A percentile compares a stretch with the other conserved stretches of the same genome.
phyloP scores from a whole-genome alignment of 768 basidiomycete species.

The Russula ochroleuca region DNA sequence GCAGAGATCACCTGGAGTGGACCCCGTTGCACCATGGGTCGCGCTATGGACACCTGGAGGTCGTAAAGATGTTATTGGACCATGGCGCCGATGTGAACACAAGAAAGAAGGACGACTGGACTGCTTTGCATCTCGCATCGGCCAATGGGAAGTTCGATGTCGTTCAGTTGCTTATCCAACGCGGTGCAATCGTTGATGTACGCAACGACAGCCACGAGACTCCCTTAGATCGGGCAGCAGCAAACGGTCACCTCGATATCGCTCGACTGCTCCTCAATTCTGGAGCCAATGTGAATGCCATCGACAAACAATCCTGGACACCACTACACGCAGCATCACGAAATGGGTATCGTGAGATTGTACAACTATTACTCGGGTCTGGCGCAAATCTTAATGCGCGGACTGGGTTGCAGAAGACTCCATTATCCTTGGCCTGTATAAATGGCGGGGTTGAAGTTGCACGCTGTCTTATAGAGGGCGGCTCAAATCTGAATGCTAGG shows the following conservation, averaged over 20 bases:
- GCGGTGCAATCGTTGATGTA: not conserved
- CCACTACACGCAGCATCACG: not conserved
- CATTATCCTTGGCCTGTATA: not conserved
- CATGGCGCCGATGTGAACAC: not conserved
- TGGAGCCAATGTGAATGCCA: not conserved
- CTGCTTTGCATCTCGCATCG: constrained; percentile 7
- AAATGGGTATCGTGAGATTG: not conserved
- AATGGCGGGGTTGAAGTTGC: not conserved
- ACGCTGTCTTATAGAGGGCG: not conserved
- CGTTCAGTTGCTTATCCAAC: not conserved
- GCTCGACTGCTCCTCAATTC: not conserved
- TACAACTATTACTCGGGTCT: not conserved
- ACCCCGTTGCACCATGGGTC: not conserved
- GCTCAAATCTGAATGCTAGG: not conserved
- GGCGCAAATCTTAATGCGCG: not conserved
- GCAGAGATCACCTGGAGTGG: not conserved
- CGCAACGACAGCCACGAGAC: not conserved
- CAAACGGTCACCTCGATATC: not conserved
- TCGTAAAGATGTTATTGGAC: constrained; percentile 5
- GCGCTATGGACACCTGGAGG: not conserved
- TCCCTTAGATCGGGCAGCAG: constrained; percentile 3
- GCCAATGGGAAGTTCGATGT: not conserved
- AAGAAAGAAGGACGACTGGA: constrained; percentile 7
- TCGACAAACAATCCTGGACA: not conserved
- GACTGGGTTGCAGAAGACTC: not conserved